Conservation (phyloP, 495 filamentous ascomycete species). For the Penicillium mononematosum region DNA sequence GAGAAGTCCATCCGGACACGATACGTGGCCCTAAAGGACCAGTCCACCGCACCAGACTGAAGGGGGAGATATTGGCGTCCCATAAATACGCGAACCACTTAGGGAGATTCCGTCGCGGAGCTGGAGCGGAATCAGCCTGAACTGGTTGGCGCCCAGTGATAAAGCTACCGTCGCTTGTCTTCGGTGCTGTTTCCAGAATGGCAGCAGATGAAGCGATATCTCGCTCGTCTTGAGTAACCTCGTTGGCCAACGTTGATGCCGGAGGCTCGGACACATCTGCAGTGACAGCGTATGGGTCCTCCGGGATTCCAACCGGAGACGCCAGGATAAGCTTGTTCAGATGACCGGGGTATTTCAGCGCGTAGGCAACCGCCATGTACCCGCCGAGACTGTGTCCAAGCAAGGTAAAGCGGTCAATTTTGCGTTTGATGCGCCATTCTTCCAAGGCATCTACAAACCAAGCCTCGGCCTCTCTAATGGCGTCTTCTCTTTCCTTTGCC, state of each 20-base stretch:
- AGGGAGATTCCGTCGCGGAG: conserved; percentile 64
- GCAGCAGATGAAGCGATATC: conserved; percentile 40
- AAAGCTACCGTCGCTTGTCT: conserved; percentile 59
- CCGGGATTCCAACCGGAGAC: conserved; percentile 90
- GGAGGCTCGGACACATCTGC: conserved; percentile 75
- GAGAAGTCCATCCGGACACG: conserved; percentile 91
- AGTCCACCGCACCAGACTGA: conserved; percentile 81
- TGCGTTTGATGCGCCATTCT: conserved; percentile 86
- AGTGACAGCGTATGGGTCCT: conserved; percentile 87
- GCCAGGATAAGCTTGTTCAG: conserved; percentile 95
- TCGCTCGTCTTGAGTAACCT: conserved; percentile 73
- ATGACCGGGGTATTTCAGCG: conserved; percentile 90
- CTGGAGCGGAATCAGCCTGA: conserved; percentile 28
- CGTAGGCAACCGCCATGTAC: conserved; percentile 91
- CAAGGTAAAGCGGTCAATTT: conserved; percentile 89
- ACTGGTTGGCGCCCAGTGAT: conserved; percentile 43
- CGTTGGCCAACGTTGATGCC: conserved; percentile 65
- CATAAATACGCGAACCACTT: conserved; percentile 89
- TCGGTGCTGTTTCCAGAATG: conserved; percentile 32
- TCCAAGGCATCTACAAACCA: conserved; percentile 97
- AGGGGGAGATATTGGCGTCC: conserved; percentile 97
- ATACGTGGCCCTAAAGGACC: conserved; percentile 91
- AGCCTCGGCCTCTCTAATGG: conserved; percentile 86
- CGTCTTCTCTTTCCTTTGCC: conserved; percentile 74
- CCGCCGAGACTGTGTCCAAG: conserved; percentile 92